Evolutionary conservation across 768 basidiomycete genomes (phyloP), one percentile per base, ranked within the genome.

Genomic region (Mycena kentingensis): DNA sequence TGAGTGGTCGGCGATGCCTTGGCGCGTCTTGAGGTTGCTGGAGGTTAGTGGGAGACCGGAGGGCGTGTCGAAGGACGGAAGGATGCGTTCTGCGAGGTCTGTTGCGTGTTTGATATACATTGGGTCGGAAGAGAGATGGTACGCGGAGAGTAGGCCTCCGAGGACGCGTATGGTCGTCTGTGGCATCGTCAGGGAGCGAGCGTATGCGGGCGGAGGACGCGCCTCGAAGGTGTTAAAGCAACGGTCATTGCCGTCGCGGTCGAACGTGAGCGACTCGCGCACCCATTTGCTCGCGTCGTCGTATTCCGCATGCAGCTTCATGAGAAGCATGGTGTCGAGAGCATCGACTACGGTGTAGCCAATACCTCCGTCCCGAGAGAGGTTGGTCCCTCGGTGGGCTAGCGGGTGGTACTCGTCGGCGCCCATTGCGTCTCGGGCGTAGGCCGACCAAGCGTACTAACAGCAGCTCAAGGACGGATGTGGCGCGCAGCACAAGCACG

Each of bases 151-250:
- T n/a, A n/a, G n/a, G n/a, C n/a, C n/a, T n/a, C n/a, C n/a, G n/a
- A 90, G 73, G 5, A 89, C 76, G n/a, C 89, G 80, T 38, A 90
- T 90, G 1, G 88, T 89, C 3, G 84, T 87, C 87, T 89, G 58
- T 34, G 37, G 19, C 27, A 43, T 31, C 27, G n/a, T n/a, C n/a
- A 42, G 24, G 29, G 28, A 16, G 24, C 21, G 10, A 15, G 39
- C 31, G 28, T 5, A 52, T 51, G 25, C n/a, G 15, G 10, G 16
- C 34, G 28, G 26, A 25, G 11, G n/a, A 63, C 80, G 32, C 51
- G 87, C 87, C 76, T 90, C 88, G 61, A 90, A 90, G 3, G 85
- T 87, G 64, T 79, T 90, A 63, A 81, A 83, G 34, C 47, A 52
- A 1, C 50, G 50, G 11, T n/a, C 18, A 35, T 75, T 66, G 19